Conservation (phyloP, 495 filamentous ascomycete species). For the Hypoxylon lienhwacheense region DNA sequence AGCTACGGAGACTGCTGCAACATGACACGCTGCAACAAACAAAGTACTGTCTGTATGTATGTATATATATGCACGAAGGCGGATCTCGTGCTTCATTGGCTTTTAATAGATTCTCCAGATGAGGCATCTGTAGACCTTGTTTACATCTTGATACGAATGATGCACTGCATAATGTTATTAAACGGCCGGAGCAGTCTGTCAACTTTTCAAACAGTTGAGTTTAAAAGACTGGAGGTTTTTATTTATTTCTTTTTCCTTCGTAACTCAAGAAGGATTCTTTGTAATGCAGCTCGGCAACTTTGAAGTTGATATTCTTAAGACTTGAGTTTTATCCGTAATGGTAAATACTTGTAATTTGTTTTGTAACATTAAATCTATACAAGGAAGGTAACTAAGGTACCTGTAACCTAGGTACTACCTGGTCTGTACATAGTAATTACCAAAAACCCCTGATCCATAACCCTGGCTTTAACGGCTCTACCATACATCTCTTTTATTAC, state of each 20-base stretch:
- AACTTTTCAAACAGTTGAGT: too few species aligned
- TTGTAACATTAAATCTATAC: too few species aligned
- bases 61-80: slow-evolving; percentile 2
- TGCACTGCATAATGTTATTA: too few species aligned
- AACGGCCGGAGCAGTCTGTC: too few species aligned
- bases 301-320: not conserved
- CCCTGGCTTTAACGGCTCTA: slow-evolving; percentile 18
- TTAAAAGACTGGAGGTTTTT: too few species aligned
- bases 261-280: not conserved
- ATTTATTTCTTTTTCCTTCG: too few species aligned
- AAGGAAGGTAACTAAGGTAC: not conserved
- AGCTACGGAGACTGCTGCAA: slow-evolving; percentile 26
- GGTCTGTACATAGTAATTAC: slow-evolving; percentile 4
- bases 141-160: slow-evolving; percentile 20
- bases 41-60: too few species aligned
- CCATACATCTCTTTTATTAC: slow-evolving; percentile 18
- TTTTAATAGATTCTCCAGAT: slow-evolving; percentile 13
- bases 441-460: slow-evolving; percentile 4
- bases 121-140: slow-evolving; percentile 15
- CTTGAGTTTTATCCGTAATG: too few species aligned
- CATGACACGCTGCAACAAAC: slow-evolving; percentile 25
- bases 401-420: not conserved
- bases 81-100: slow-evolving; percentile 2
- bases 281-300: not conserved
- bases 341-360: too few species aligned